A percentile compares a stretch with the other conserved stretches of the same genome.
These are phyloP conservation scores for Anethum foeniculum DNA, from an alignment of 140 eudicot species.

Conservation along the genomic window DNA sequence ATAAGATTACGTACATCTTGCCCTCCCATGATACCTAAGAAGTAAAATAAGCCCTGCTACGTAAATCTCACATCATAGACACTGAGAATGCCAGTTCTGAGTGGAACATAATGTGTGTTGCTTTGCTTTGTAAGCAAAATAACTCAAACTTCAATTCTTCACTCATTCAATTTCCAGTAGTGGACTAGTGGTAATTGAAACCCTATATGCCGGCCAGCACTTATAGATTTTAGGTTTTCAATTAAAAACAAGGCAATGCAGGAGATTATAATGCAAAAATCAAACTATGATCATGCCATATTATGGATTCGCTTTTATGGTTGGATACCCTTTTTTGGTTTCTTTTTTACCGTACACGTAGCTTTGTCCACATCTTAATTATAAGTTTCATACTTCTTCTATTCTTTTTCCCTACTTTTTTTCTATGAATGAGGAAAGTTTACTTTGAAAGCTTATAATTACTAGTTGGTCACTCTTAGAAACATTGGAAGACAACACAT, in stretches of 20 bases:
- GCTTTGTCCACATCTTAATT: background rate
- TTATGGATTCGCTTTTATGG: background rate
- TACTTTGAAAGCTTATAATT: conserved; percentile 45
- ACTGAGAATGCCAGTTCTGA: background rate
- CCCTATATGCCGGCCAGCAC: background rate
- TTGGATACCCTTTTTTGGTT: conserved; percentile 2
- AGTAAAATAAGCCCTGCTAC: background rate
- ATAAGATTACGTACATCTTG: background rate
- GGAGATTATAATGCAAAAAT: background rate
- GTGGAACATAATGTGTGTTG: background rate
- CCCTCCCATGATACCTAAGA: background rate
- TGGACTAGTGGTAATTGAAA: background rate
- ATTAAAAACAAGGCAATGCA: background rate
- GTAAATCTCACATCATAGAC: background rate
- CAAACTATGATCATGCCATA: background rate
- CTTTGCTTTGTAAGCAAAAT: background rate
- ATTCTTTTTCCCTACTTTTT: conserved; percentile 13
- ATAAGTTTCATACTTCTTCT: conserved; percentile 16
- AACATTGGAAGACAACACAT: conserved; percentile 17
- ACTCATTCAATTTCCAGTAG: background rate
- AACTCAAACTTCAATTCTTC: background rate
- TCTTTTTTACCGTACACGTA: background rate
- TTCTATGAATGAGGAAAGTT: conserved; percentile 10
- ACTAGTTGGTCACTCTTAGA: conserved; percentile 30
- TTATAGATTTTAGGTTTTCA: background rate